Conservation (phyloP, 2,329 filamentous ascomycete species). For the Dothistroma septosporum region DNA sequence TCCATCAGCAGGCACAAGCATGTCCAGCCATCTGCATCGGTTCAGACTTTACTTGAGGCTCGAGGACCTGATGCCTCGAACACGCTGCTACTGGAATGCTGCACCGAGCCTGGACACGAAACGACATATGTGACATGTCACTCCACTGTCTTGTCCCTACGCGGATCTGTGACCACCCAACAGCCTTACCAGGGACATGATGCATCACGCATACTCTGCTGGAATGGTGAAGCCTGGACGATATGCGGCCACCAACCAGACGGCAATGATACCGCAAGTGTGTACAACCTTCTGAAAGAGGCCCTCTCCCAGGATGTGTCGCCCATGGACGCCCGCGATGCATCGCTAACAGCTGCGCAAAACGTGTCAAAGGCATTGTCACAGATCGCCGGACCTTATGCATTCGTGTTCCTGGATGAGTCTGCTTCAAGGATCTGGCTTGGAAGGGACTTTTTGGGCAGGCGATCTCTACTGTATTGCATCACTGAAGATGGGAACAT, state of each 20-base stretch:
- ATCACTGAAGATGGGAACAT: slow-evolving; percentile 51
- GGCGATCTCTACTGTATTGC: slow-evolving; percentile 69
- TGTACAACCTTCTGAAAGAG: slow-evolving; percentile 57
- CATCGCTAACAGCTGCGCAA: neutral
- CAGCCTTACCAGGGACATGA: slow-evolving; percentile 66
- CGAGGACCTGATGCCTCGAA: slow-evolving; percentile 32
- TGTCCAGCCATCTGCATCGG: slow-evolving; percentile 18
- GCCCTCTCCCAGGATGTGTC: neutral
- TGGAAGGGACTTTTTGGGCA: slow-evolving; percentile 80
- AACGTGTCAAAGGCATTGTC: slow-evolving; percentile 17
- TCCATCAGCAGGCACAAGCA: slow-evolving; percentile 26
- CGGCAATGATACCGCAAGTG: slow-evolving; percentile 72
- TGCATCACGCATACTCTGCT: slow-evolving; percentile 71
- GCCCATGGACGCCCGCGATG: slow-evolving; percentile 1
- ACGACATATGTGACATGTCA: slow-evolving; percentile 54
- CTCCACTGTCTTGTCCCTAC: slow-evolving; percentile 86
- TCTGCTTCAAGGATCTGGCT: slow-evolving; percentile 64
- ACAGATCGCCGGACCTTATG: slow-evolving; percentile 65
- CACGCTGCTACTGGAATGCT: slow-evolving; percentile 11
- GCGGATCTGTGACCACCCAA: slow-evolving; percentile 64
- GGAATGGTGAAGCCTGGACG: slow-evolving; percentile 96
- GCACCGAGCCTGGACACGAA: slow-evolving; percentile 3
- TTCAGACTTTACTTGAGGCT: slow-evolving; percentile 24
- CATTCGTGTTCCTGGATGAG: slow-evolving; percentile 78
- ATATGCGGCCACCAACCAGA: slow-evolving; percentile 55